Evolutionary conservation across 768 basidiomycete genomes (phyloP), one percentile per base, ranked within the genome.

Genomic region (Mycena polygramma): DNA sequence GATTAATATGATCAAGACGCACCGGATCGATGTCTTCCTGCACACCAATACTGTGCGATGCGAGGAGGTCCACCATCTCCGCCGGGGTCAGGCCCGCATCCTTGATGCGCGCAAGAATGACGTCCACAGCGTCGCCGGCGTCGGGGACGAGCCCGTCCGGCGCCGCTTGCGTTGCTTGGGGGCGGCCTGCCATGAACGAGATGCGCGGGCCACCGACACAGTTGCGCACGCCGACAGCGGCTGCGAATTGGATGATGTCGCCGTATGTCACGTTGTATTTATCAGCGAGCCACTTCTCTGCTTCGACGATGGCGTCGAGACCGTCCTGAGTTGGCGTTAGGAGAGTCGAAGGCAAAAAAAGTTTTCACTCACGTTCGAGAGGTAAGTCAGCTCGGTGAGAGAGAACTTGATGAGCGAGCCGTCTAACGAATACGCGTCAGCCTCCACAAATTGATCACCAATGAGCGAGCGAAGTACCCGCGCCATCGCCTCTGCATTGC

Each of bases 191-290:
- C 53, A 76, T 66, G 73, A 78, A 78, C 15, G 69, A 45, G 15
- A 81, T 58, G 26, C 66, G 75, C 13, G 79, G 79, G 2, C 64
- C 70, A 54, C 79, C 79, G 6, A 76, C 73, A 52, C 80, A 81
- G 68, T 79, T 79, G 15, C 70, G 68, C 14, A 76, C 70, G 14
- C 70, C 75, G 46, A 79, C 78, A 7, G 80, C 78, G 61, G 39
- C 81, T 7, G 80, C 79, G 69, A 82, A 82, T 57, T 80, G 78
- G 65, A 83, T 79, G 66, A 71, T 57, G 59, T 74, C 73, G 26
- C 70, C 73, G 39, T 71, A 74, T 6, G 73, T 71, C 13, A 74
- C 66, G 3, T 36, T 26, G 35, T 37, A 26, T 7, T 45, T 46
- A 51, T 68, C 63, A 4, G 73, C 73, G 30, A 68, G 13, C 2